These are phyloP conservation scores for Vickermania ingenoplastis DNA, from an alignment of 208 protist species.

Conservation along the genomic window DNA sequence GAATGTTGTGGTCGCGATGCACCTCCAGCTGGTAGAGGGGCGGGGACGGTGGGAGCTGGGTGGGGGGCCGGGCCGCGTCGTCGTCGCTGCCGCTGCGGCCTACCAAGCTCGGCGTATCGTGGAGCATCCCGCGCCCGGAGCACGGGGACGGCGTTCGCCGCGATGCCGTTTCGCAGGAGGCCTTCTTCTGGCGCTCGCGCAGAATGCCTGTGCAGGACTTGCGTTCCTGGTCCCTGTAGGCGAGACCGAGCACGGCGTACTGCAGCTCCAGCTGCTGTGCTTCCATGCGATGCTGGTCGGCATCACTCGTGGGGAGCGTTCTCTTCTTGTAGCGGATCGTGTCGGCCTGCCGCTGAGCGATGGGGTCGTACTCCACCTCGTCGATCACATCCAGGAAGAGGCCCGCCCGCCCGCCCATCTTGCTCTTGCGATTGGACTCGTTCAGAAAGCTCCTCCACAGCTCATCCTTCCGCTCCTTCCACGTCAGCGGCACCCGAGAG, in stretches of 20 bases:
- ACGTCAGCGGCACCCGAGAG: background rate
- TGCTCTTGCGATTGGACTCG: constrained; percentile 7
- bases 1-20: constrained; percentile 1
- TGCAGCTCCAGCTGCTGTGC: constrained; percentile 2
- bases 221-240: constrained; percentile 11
- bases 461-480: constrained; percentile 4
- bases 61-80: background rate
- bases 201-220: constrained; percentile 12
- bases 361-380: constrained; percentile 12
- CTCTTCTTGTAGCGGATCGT: constrained; percentile 8
- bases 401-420: constrained; percentile 5
- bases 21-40: background rate
- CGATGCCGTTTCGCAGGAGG: background rate
- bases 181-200: background rate
- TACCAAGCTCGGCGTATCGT: background rate
- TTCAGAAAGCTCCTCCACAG: constrained; percentile 9
- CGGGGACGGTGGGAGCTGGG: background rate
- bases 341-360: constrained; percentile 1
- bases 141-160: background rate
- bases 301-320: background rate
- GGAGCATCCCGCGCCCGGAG: background rate
- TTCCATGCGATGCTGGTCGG: constrained; percentile 12
- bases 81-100: background rate
- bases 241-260: constrained; percentile 12
- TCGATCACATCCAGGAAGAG: constrained; percentile 16